These are phyloP conservation scores for Fusarium sp. DNA, from an alignment of 2,329 filamentous ascomycete species.

Conservation along the genomic window DNA sequence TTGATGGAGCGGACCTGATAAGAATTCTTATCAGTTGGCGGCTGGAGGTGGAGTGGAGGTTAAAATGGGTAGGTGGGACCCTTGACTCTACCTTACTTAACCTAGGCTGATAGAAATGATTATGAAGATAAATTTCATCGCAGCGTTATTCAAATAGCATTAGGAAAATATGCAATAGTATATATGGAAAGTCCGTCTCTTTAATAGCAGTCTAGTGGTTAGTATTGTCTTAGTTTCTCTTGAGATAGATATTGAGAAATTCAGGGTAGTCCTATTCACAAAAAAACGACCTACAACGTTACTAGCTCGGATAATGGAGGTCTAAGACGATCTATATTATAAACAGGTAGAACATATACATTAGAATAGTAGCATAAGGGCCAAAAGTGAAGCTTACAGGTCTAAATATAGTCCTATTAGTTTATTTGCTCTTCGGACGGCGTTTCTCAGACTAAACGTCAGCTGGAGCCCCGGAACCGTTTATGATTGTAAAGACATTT, in stretches of 20 bases:
- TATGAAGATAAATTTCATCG: neutral
- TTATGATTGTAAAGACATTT: neutral
- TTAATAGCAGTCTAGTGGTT: neutral
- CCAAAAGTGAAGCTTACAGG: too few species aligned
- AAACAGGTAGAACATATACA: neutral
- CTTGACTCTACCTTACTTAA: neutral
- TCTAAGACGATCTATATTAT: neutral
- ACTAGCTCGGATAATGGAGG: neutral
- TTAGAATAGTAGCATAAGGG: too few species aligned
- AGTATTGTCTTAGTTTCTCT: neutral
- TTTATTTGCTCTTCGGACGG: neutral
- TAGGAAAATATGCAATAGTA: neutral
- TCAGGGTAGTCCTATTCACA: neutral
- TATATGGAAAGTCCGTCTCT: neutral
- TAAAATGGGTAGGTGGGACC: neutral
- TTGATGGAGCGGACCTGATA: conserved; percentile 32
- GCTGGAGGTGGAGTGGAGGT: neutral
- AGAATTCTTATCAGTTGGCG: conserved; percentile 33
- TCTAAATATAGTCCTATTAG: neutral
- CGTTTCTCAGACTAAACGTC: neutral
- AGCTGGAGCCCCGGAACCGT: neutral
- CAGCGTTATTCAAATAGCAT: neutral
- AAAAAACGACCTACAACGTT: neutral
- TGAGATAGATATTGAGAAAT: neutral
- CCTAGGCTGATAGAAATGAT: neutral